phyloP scores from a whole-genome alignment of 2,329 filamentous ascomycete species.

The Fonsecaea multimorphosa region DNA sequence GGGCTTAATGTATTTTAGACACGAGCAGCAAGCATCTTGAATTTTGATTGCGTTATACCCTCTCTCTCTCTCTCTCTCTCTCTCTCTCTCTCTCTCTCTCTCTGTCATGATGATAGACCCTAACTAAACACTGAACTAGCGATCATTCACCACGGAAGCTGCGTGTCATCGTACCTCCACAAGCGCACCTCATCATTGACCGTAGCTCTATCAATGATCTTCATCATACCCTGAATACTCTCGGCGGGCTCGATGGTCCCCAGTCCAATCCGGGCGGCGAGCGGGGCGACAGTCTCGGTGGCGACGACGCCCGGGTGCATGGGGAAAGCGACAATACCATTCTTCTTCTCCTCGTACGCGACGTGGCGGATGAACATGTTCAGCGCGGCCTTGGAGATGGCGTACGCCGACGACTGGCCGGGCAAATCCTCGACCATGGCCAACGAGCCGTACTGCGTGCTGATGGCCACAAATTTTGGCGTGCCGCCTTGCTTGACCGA shows the following conservation, averaged over 20 bases:
- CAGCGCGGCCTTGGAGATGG: slow-evolving; percentile 52
- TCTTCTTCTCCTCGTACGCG: slow-evolving; percentile 47
- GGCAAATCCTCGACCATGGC: slow-evolving; percentile 27
- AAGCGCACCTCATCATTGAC: slow-evolving; percentile 42
- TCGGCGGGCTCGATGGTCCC: slow-evolving; percentile 48
- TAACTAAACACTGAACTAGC: background rate
- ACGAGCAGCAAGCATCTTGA: background rate
- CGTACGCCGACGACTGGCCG: slow-evolving; percentile 43
- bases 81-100: background rate
- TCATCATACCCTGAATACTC: slow-evolving; percentile 49
- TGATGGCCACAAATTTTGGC: slow-evolving; percentile 29
- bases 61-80: too few relatives aligned
- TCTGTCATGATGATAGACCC: background rate
- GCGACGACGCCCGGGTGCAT: slow-evolving; percentile 55
- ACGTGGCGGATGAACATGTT: slow-evolving; percentile 54
- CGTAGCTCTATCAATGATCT: slow-evolving; percentile 42
- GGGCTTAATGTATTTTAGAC: background rate
- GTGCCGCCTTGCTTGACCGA: slow-evolving; percentile 16
- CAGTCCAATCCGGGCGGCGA: slow-evolving; percentile 44
- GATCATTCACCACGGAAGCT: slow-evolving; percentile 37
- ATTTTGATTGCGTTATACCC: background rate
- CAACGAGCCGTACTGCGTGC: slow-evolving; percentile 30
- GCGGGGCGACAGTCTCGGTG: slow-evolving; percentile 43
- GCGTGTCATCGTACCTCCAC: slow-evolving; percentile 35
- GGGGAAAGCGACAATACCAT: slow-evolving; percentile 46